Evolutionary conservation across 345 rosid species (phyloP), one percentile per base, ranked within the genome.

Genomic region (Salix brachista): DNA sequence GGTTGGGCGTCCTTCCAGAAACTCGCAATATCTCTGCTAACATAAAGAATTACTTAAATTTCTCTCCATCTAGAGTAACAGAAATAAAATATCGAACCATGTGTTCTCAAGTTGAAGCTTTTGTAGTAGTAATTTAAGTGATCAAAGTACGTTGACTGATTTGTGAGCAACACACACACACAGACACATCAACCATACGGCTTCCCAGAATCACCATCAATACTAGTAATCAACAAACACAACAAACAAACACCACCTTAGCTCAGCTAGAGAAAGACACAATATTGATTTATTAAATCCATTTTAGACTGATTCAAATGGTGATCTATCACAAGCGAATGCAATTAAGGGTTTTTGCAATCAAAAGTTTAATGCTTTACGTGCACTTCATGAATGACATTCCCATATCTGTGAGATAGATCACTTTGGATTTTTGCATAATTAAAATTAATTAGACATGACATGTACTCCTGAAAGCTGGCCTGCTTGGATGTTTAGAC

Each of bases 11-110:
- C 90, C 89, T 86, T 67, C 92, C 94, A 9, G 89, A 86, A 39
- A 91, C 90, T 39, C 92, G 83, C 44, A 86, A 87, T 34, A 94
- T 94, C 80, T 94, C 98, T 94, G 90, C 85, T 19, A 18, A 81
- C 75, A 83, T 11, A 75, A 77, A 58, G 71, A 71, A 72, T 52
- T 36, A 7, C 65, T 9, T 14, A 21, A 17, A 30, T 28, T 25
- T 7, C 58, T 52, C 32, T 16, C 36, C 37, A 7, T 56, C 2
- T n/a, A 12, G 23, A 21, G n/a, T 11, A 70, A 72, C 13, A 50
- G n/a, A 56, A 21, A 5, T 25, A 12, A 54, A 72, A 25, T 19
- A 5, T 14, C 10, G 2, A 52, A 54, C 23, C 26, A 56, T 41
- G 44, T 41, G 44, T 56, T 36, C 61, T 72, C 50, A 30, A 21